Percentiles rank a stretch among this genome's conserved stretches.
These are phyloP conservation scores for Jatropha podagrica DNA, from an alignment of 441 rosid species.

Conservation along the genomic window DNA sequence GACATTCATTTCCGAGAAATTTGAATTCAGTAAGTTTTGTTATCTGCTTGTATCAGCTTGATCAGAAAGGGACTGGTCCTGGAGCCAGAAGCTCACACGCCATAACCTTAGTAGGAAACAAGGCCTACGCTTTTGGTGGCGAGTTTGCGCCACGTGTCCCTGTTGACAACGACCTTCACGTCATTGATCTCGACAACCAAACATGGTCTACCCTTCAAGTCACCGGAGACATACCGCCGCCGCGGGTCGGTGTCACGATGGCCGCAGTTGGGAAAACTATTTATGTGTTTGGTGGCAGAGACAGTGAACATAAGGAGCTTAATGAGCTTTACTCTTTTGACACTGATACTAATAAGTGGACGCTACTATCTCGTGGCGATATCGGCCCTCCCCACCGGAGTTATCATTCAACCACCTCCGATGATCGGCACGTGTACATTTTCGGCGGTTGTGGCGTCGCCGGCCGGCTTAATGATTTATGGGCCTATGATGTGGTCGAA, in stretches of 20 bases:
- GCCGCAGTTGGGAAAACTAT: slow-evolving; percentile 55
- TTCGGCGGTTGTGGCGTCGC: slow-evolving; percentile 87
- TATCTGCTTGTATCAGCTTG: slow-evolving; percentile 42
- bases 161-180: slow-evolving; percentile 71
- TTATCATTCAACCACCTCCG: slow-evolving; percentile 68
- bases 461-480: slow-evolving; percentile 79
- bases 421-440: slow-evolving; percentile 56
- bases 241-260: slow-evolving; percentile 89
- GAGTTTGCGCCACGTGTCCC: slow-evolving; percentile 87
- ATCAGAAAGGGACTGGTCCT: slow-evolving; percentile 77
- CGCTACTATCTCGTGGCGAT: slow-evolving; percentile 50
- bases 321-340: slow-evolving; percentile 74
- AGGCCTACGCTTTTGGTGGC: slow-evolving; percentile 82
- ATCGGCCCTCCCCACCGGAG: slow-evolving; percentile 69
- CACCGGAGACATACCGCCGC: slow-evolving; percentile 80
- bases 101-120: slow-evolving; percentile 58
- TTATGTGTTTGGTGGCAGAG: slow-evolving; percentile 87
- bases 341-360: slow-evolving; percentile 60
- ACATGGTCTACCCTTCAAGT: slow-evolving; percentile 63
- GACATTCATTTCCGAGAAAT: background rate
- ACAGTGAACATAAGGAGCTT: slow-evolving; percentile 58
- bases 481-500: slow-evolving; percentile 69
- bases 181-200: slow-evolving; percentile 56
- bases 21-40: background rate
- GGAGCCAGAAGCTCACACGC: slow-evolving; percentile 98